Conservation (phyloP, 2,329 filamentous ascomycete species). For the Botrytis hyacinthi region DNA sequence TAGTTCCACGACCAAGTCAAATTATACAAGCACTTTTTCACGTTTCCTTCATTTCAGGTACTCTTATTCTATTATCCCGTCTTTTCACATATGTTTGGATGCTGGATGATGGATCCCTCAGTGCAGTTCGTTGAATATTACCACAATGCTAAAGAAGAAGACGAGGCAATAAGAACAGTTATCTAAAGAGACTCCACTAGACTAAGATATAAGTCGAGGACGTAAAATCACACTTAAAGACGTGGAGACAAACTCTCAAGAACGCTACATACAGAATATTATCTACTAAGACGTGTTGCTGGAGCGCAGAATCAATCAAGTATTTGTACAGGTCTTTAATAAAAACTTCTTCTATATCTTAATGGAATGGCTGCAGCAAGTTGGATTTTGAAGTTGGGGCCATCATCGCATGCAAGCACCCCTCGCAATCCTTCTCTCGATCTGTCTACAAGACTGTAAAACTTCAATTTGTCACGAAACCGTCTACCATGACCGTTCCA, state of each 20-base stretch:
- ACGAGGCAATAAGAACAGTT: background rate
- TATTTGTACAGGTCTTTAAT: background rate
- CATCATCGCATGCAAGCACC: too few relatives aligned
- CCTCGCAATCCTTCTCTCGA: fast-evolving
- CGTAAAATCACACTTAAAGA: background rate
- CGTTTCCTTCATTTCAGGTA: background rate
- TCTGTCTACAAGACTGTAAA: background rate
- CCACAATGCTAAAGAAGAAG: background rate
- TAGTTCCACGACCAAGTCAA: background rate
- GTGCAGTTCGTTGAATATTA: background rate
- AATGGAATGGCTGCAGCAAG: background rate
- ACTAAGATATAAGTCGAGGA: background rate
- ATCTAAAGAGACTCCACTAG: background rate
- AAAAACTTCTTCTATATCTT: background rate
- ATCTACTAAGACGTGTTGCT: background rate
- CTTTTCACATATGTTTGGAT: background rate
- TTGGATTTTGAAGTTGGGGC: background rate
- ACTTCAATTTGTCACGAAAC: too few relatives aligned
- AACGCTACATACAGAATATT: background rate
- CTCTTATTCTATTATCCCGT: background rate
- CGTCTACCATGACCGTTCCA: background rate
- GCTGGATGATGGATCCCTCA: background rate
- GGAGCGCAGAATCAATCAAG: background rate
- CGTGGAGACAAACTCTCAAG: background rate
- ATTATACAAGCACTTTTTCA: background rate